Evolutionary conservation across 352 stramenopile genomes (phyloP).

Genomic region (Globisporangium spiculum): DNA sequence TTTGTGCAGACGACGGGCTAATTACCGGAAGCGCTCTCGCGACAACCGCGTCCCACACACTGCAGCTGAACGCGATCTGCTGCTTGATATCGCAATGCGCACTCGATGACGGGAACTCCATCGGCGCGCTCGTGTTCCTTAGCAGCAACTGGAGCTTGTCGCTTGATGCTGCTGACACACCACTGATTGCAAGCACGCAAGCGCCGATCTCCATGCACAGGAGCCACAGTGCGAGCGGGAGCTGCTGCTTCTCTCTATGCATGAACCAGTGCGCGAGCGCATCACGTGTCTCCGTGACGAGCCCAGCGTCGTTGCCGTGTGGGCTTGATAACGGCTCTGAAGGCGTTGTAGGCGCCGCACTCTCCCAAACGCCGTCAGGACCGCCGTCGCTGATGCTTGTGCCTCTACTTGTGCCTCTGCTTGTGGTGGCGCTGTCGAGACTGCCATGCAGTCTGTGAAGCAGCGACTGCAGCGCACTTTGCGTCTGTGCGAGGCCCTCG

Average conservation of each 20-base stretch:
- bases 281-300: neutral
- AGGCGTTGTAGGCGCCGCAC: neutral
- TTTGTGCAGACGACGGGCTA: neutral
- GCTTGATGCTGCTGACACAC: no score
- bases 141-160: conserved; percentile 2
- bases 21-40: neutral
- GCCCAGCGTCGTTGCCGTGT: neutral
- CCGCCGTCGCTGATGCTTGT: neutral
- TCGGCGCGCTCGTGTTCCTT: neutral
- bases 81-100: conserved; percentile 9
- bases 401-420: neutral
- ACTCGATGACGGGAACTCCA: neutral
- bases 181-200: neutral
- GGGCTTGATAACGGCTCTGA: neutral
- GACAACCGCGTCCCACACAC: conserved; percentile 6
- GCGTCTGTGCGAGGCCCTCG: neutral
- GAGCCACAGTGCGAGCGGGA: conserved; percentile 1
- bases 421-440: neutral
- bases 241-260: neutral
- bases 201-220: conserved; percentile 10
- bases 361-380: conserved; percentile 1
- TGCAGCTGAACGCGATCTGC: conserved; percentile 9
- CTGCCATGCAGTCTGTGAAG: neutral
- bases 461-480: neutral
- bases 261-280: conserved; percentile 1